Base-by-base conservation (phyloP, 768 basidiomycete species). In the Termitomyces sp. region DNA sequence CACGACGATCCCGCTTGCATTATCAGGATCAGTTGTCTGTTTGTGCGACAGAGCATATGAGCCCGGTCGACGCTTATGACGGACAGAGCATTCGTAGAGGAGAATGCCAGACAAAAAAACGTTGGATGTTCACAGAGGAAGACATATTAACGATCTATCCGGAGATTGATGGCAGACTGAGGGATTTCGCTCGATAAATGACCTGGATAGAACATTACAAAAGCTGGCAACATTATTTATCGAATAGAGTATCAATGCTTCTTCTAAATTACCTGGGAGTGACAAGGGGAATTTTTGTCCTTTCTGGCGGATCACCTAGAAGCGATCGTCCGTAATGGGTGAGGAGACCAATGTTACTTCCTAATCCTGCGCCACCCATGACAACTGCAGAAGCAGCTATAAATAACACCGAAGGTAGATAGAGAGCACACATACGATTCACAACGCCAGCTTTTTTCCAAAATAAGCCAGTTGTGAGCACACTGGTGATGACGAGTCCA, bases 31-130 rank as follows among this genome's bases (percentile, higher is more conserved):
- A 85, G 50, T 73, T 92, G 61, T 78, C 79, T 54, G 76, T 91
- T 26, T 76, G 82, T 12, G 73, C 75, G 36, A 76, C 79, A 41
- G 89, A 93, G 68, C 85, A 93, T 65, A 92, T 94, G 92, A 85
- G 81, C 61, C 66, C 65, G 7, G 84, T 94, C 0, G 92, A 96
- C 67, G 79, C 79, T 46, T 89, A 84, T 67, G 85, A 91, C 63
- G 89, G 89, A 41, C 63, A 72, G 53, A 72, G 70, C 50, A 71
- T 73, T 34, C 71, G 82, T 41, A 71, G 65, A 60, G 79, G 78
- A 46, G 51, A 63, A 42, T 61, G 62, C 53, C 48, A 13, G 41
- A 60, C 65, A 58, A 47, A 36, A 20, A 61, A 60, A 43, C 59
- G 43, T 54, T n/a, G 57, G 6, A 53, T 59, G 55, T 62, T 65